phyloP scores from a whole-genome alignment of 257 asterid species.

The Solanum boliviense region DNA sequence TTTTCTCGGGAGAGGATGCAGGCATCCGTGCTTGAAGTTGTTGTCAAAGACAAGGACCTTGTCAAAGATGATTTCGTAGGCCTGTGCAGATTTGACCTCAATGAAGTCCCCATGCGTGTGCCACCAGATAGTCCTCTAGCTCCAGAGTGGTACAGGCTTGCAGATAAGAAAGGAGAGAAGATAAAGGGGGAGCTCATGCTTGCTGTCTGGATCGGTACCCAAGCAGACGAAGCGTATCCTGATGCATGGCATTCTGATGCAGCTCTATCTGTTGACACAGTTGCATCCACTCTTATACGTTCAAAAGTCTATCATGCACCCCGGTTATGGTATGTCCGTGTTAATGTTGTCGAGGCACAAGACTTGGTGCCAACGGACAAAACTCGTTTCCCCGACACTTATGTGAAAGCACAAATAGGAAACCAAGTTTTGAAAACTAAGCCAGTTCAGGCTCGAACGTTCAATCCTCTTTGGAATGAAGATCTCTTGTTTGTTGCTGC shows the following conservation, averaged over 20 bases:
- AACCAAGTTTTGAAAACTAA: constrained; percentile 79
- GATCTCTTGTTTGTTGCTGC: constrained; percentile 79
- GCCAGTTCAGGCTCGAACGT: constrained; percentile 53
- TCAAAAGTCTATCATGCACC: constrained; percentile 93
- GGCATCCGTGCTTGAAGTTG: constrained; percentile 76
- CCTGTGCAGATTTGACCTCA: constrained; percentile 52
- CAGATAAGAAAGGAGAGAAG: constrained; percentile 73
- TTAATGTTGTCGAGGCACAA: constrained; percentile 82
- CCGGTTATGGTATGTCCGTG: constrained; percentile 82
- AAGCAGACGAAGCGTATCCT: constrained; percentile 89
- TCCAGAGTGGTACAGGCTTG: constrained; percentile 86
- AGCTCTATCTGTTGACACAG: constrained; percentile 65
- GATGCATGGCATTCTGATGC: constrained; percentile 97
- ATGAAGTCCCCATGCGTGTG: constrained; percentile 79
- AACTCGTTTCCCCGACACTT: constrained; percentile 67
- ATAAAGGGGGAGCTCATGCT: constrained; percentile 84
- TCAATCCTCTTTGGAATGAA: constrained; percentile 87
- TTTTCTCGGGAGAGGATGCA: constrained; percentile 84
- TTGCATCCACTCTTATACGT: constrained; percentile 56
- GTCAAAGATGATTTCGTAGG: constrained; percentile 80
- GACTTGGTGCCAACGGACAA: constrained; percentile 65
- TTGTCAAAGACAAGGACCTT: constrained; percentile 77
- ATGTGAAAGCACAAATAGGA: constrained; percentile 82
- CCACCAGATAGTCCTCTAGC: constrained; percentile 96
- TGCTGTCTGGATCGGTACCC: constrained; percentile 90